These are phyloP conservation scores for Pythium biforme DNA, from an alignment of 352 stramenopile species.

Conservation along the genomic window DNA sequence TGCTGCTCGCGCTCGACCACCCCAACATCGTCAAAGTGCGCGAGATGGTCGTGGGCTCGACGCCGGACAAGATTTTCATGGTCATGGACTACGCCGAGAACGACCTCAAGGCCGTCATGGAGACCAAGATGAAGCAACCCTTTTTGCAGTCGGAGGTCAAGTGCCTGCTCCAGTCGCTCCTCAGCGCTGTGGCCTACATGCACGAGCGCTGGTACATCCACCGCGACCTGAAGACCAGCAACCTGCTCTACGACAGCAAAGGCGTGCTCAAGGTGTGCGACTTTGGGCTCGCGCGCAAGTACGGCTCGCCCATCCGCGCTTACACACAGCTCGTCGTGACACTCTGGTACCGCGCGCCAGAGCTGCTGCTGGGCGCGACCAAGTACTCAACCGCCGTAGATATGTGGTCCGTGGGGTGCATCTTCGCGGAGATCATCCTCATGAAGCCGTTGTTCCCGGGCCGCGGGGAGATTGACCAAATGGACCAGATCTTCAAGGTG, in stretches of 20 bases:
- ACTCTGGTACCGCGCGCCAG: slow-evolving; percentile 92
- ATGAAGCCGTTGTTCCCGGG: slow-evolving; percentile 93
- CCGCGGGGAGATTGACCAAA: slow-evolving; percentile 94
- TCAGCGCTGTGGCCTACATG: slow-evolving; percentile 89
- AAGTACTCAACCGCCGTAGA: slow-evolving; percentile 95
- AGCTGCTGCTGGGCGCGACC: slow-evolving; percentile 90
- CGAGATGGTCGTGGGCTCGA: slow-evolving; percentile 89
- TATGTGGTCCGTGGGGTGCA: slow-evolving; percentile 96
- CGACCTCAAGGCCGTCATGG: slow-evolving; percentile 84
- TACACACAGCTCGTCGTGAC: slow-evolving; percentile 95
- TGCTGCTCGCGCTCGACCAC: slow-evolving; percentile 77
- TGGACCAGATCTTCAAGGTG: slow-evolving; percentile 96
- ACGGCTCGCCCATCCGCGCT: slow-evolving; percentile 63
- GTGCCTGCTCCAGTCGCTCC: slow-evolving; percentile 90
- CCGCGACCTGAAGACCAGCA: slow-evolving; percentile 98
- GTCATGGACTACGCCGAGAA: slow-evolving; percentile 91
- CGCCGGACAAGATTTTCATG: slow-evolving; percentile 89
- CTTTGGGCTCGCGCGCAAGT: slow-evolving; percentile 84
- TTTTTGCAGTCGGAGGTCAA: slow-evolving; percentile 93
- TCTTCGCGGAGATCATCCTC: slow-evolving; percentile 95
- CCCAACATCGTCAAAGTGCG: slow-evolving; percentile 86
- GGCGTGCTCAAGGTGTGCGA: slow-evolving; percentile 84
- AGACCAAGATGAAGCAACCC: slow-evolving; percentile 78
- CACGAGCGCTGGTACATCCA: slow-evolving; percentile 94
- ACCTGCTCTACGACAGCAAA: slow-evolving; percentile 93